Percentiles rank a stretch among this genome's conserved stretches.
Evolutionary conservation across 2,329 filamentous ascomycete genomes (phyloP).

Genomic region (Sporothrix phasma): DNA sequence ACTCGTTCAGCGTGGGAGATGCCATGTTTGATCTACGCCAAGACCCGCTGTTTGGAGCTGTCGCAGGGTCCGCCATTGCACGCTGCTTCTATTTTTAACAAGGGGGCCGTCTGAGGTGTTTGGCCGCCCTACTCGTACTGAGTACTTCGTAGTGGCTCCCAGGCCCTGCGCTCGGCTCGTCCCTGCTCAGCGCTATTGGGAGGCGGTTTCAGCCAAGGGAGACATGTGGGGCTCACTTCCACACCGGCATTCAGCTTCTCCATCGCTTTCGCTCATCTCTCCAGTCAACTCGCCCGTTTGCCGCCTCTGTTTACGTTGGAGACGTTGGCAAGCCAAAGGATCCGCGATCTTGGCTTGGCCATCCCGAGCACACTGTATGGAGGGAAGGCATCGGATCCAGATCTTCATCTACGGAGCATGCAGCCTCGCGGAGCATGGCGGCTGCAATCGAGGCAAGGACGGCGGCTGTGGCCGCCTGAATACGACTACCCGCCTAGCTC

Average conservation of each 20-base stretch:
- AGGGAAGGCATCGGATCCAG: too few species aligned
- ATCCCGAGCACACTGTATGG: too few species aligned
- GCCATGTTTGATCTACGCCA: slow-evolving; percentile 10
- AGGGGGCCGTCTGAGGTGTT: too few species aligned
- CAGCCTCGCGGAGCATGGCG: neutral
- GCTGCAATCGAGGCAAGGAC: neutral
- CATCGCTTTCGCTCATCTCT: neutral
- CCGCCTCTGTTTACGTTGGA: neutral
- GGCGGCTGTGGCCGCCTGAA: neutral
- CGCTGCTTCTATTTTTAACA: neutral
- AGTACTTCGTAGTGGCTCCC: too few species aligned
- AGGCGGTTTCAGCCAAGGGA: neutral
- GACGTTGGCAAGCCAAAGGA: neutral
- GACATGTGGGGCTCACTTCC: neutral
- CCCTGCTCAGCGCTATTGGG: neutral
- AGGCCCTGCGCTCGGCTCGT: neutral
- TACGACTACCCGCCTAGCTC: neutral
- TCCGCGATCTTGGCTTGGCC: neutral
- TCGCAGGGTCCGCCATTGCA: neutral
- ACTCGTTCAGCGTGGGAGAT: too few species aligned
- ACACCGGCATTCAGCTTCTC: neutral
- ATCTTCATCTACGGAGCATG: too few species aligned
- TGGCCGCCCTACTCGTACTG: too few species aligned
- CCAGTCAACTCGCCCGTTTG: too few species aligned
- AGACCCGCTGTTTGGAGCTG: slow-evolving; percentile 2